Percentiles rank a stretch among this genome's conserved stretches.
These are phyloP conservation scores for Hygrophoropsis aurantiaca DNA, from an alignment of 768 basidiomycete genomes.

Conservation along the genomic window DNA sequence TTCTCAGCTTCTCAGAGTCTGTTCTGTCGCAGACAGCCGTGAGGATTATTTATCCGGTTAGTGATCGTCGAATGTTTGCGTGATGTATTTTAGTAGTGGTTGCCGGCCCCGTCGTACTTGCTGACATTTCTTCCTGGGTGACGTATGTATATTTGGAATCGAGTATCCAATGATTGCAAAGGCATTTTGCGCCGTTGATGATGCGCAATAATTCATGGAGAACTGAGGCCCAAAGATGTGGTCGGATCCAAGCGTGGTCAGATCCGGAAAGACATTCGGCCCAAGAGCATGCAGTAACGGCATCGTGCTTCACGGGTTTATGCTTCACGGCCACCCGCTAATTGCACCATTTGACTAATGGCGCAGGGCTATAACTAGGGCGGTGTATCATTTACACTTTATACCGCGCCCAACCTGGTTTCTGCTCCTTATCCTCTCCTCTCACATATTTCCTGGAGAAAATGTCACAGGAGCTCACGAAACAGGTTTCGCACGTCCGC, in stretches of 20 bases:
- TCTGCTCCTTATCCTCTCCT: neutral
- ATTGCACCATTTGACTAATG: neutral
- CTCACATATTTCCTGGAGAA: neutral
- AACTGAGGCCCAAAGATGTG: neutral
- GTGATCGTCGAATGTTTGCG: neutral
- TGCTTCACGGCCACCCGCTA: neutral
- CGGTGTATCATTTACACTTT: conserved; percentile 1
- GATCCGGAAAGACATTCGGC: no score
- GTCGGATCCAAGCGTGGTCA: neutral
- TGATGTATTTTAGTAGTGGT: conserved; percentile 19
- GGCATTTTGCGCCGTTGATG: neutral
- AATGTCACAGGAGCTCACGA: conserved; percentile 9
- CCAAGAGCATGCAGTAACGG: no score
- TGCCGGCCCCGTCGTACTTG: conserved; percentile 9
- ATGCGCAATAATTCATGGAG: conserved; percentile 1
- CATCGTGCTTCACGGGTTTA: no score
- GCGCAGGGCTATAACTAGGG: neutral
- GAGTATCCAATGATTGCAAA: neutral
- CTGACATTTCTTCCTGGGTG: neutral
- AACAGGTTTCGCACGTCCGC: conserved; percentile 10
- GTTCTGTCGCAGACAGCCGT: neutral
- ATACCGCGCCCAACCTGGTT: neutral
- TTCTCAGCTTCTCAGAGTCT: neutral
- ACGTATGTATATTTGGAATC: no score
- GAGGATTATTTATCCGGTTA: neutral